These are phyloP conservation scores for Pugionium cornutum DNA, from an alignment of 345 rosid species.

Conservation along the genomic window DNA sequence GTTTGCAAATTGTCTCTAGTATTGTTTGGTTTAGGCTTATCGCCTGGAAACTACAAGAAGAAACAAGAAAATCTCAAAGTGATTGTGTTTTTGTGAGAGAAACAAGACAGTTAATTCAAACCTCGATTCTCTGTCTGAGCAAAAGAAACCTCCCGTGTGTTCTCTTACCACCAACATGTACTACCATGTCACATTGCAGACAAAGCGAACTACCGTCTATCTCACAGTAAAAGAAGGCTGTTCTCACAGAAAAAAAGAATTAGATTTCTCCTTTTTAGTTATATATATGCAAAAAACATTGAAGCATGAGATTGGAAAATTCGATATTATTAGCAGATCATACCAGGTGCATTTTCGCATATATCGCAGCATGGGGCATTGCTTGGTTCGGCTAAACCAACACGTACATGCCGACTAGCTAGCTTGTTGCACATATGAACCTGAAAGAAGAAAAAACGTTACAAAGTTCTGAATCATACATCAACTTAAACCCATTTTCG, in stretches of 20 bases:
- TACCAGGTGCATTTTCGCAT: conserved; percentile 87
- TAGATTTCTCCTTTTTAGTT: conserved; percentile 13
- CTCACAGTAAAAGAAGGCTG: conserved; percentile 87
- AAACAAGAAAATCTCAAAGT: not conserved
- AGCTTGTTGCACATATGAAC: conserved; percentile 87
- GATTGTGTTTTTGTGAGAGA: conserved; percentile 8
- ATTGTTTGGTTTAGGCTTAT: conserved; percentile 53
- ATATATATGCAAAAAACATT: not conserved
- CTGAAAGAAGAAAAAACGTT: conserved; percentile 39
- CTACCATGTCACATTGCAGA: conserved; percentile 86
- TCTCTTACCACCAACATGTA: conserved; percentile 91
- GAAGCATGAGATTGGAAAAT: conserved; percentile 1
- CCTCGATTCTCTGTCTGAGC: conserved; percentile 81
- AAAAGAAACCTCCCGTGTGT: conserved; percentile 74
- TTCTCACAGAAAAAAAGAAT: conserved; percentile 28
- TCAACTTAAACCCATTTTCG: not conserved
- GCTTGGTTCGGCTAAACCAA: conserved; percentile 75
- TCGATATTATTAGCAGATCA: not conserved
- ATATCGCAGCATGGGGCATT: conserved; percentile 78
- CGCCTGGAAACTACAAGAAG: conserved; percentile 74
- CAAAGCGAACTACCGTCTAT: conserved; percentile 85
- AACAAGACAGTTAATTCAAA: conserved; percentile 43
- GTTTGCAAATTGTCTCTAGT: conserved; percentile 52
- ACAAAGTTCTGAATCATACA: conserved; percentile 10
- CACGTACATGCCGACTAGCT: conserved; percentile 78